Conservation (phyloP, 108 stramenopile genomes). For the Parmales sp. region DNA sequence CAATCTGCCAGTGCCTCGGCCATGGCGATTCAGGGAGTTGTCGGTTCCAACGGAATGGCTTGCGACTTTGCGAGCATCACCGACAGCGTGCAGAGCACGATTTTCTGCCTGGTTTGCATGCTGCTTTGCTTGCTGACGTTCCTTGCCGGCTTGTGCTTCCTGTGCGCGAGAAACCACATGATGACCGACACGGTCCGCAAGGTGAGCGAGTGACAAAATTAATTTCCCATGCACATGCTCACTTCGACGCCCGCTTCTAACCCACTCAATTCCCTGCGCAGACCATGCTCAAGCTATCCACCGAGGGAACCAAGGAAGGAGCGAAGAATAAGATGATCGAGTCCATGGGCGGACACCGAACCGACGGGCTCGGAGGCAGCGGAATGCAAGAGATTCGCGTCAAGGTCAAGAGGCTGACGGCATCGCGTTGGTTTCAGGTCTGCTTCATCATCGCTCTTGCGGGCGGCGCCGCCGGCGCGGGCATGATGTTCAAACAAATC, state of each 20-base stretch:
- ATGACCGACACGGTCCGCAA: background rate
- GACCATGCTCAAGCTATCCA: background rate
- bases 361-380: background rate
- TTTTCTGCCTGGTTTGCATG: background rate
- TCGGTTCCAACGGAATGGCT: too few species aligned
- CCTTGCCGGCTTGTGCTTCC: background rate
- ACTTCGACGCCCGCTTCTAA: too few species aligned
- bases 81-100: background rate
- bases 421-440: background rate
- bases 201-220: too few species aligned
- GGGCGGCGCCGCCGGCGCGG: background rate
- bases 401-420: background rate
- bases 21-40: too few species aligned
- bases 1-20: too few species aligned
- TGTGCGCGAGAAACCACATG: conserved; percentile 2
- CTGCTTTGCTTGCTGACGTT: background rate
- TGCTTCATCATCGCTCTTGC: too few species aligned
- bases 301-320: background rate
- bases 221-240: too few species aligned
- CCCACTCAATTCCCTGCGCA: too few species aligned
- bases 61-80: conserved; percentile 1
- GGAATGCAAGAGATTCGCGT: background rate
- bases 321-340: background rate
- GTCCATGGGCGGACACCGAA: background rate
- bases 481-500: background rate